Base-by-base conservation (phyloP, 176 grass and related monocot species). In the Poa annua region DNA sequence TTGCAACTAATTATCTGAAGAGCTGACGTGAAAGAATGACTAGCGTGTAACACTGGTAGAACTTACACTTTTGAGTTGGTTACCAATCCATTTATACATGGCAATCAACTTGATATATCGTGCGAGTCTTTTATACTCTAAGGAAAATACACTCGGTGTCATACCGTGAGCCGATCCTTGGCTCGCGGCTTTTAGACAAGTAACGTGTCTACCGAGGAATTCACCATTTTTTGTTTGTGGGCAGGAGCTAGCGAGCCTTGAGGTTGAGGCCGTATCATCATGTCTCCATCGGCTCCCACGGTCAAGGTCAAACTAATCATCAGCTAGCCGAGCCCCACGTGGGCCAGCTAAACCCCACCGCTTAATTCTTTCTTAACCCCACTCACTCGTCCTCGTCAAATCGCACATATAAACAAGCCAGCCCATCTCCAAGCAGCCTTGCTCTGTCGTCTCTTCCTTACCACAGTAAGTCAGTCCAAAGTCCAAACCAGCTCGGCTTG, bases 291-390 rank as follows among this genome's bases (percentile, higher is more conserved):
- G 55, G 50, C 50, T 38, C 10, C 50, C 22, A 13, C 41, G 48
- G 50, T 76, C 73, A 76, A 76, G 12, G 72, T 75, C 73, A 76
- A 52, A 34, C 73, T 33, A 19, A 73, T 73, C 33, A 74, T 74
- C 22, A 50, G 44, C 24, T 11, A 5, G 45, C 44, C 70, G 60
- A 63, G 13, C 21, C 69, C 69, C 26, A 75, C 48, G 72, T 54
- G 49, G 48, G 49, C 72, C 26, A 54, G 9, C 73, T 75, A n/a
- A 73, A 76, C 73, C 73, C 73, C 73, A 21, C 17, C 2, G 32
- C 4, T 38, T 59, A 60, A 60, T 26, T 55, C 51, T 74, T 74
- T 42, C 8, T 74, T 74, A 74, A 73, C 44, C 70, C 42, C 22
- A 50, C 44, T 17, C 7, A 29, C 70, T 25, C 13, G n/a, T 42